These are phyloP conservation scores for Novakomyces olei DNA, from an alignment of 805 yeast genomes.

Conservation along the genomic window DNA sequence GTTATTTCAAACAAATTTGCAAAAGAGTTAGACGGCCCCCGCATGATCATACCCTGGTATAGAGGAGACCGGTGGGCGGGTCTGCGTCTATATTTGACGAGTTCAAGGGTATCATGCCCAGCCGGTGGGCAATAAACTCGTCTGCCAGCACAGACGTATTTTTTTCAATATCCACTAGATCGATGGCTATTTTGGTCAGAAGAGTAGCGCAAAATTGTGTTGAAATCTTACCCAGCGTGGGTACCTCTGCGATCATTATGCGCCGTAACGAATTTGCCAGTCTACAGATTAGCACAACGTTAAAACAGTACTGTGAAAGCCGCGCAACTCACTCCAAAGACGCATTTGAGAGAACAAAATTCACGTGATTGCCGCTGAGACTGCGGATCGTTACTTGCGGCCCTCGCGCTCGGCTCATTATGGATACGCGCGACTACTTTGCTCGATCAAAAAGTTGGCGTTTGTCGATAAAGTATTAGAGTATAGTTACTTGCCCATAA, in stretches of 20 bases:
- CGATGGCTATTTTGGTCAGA: conserved; percentile 38
- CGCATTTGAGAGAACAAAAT: conserved; percentile 67
- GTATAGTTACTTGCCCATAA: no score
- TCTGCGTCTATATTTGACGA: conserved; percentile 56
- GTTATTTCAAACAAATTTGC: no score
- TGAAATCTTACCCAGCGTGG: conserved; percentile 34
- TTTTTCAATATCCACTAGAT: conserved; percentile 76
- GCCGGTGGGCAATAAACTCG: conserved; percentile 82
- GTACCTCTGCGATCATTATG: conserved; percentile 86
- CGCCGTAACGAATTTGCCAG: conserved; percentile 83
- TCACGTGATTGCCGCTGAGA: conserved; percentile 69
- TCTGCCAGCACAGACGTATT: conserved; percentile 92
- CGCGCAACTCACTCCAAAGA: conserved; percentile 35
- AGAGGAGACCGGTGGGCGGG: conserved; percentile 25
- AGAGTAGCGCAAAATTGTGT: not conserved
- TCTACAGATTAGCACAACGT: conserved; percentile 3
- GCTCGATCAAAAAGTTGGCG: no score
- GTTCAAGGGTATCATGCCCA: conserved; percentile 78
- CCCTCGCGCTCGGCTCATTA: no score
- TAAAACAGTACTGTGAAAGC: not conserved
- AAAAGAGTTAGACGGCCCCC: no score
- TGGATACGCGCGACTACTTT: no score
- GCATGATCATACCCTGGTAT: no score
- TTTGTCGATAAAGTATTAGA: no score
- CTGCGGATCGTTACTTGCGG: conserved; percentile 79